Base-by-base conservation (phyloP, 495 filamentous ascomycete genomes). In the Lasiosphaeris hirsuta region DNA sequence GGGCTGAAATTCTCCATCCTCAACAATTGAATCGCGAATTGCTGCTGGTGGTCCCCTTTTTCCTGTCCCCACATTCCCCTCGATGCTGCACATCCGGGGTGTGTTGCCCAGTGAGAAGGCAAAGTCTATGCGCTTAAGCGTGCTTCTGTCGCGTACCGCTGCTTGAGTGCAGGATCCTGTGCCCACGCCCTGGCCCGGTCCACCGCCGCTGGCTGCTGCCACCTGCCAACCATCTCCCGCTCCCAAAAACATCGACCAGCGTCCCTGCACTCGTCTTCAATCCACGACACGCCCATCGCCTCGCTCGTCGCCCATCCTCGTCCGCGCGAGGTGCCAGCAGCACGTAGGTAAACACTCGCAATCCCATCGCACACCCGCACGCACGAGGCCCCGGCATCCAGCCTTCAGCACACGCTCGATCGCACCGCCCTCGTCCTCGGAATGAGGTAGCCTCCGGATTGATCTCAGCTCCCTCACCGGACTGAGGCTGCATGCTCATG, bases 381-480 rank as follows among this genome's bases (percentile, higher is more conserved):
- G 5, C 36, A 30, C 15, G 39, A 40, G 10, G 11, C 36, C 23
- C 30, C 45, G 7, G 13, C 52, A 54, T 38, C 30, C 51, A 30
- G 15, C 30, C 15, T 56, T 53, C 37, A 34, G 48, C 47, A 56
- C 54, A 55, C 61, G 54, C 49, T 56, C 58, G 59, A 63, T 52
- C 47, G 33, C 18, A 59, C 41, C 59, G 46, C 46, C 43, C 65
- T 62, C 58, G 44, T 62, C 51, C 42, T 42, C 74, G 77, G 73
- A 77, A 80, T 80, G 77, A 70, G 76, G 77, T 80, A 80, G 72
- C 70, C 69, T 63, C 58, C 59, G 70, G 67, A 69, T 63, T 70
- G 69, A 59, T 67, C 76, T 80, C 77, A 78, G 77, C 71, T 78
- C 77, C 77, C 68, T 77, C 63, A 70, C 73, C 68, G 77, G 77